Evolutionary conservation across 768 basidiomycete species (phyloP).

Genomic region (Pleurotus tuber-regium): DNA sequence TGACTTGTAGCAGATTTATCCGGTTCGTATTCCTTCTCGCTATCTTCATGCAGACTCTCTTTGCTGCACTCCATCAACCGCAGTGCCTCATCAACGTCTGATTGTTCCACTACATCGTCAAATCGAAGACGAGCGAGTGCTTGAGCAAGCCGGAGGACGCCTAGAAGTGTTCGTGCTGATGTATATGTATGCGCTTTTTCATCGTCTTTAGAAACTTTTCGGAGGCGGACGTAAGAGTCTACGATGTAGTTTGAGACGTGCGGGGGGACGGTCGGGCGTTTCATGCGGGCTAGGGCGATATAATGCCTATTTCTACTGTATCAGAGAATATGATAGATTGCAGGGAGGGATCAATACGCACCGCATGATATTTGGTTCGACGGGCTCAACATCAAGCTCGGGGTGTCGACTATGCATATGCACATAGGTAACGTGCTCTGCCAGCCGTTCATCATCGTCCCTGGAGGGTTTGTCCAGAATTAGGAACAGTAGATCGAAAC

Average conservation of each 20-base stretch:
- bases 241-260: conserved; percentile 92
- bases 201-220: conserved; percentile 90
- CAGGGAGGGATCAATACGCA: conserved; percentile 27
- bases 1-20: conserved; percentile 81
- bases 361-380: conserved; percentile 90
- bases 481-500: conserved; percentile 95
- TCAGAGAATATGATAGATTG: background rate
- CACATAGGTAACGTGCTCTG: conserved; percentile 96
- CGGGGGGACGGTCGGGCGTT: conserved; percentile 86
- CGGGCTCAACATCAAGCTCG: conserved; percentile 75
- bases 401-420: conserved; percentile 97
- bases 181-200: conserved; percentile 93
- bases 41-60: conserved; percentile 82
- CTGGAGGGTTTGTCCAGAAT: conserved; percentile 94
- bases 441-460: conserved; percentile 94
- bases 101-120: conserved; percentile 72
- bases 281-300: conserved; percentile 86
- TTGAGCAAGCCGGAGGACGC: conserved; percentile 91
- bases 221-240: conserved; percentile 91
- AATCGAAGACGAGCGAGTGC: conserved; percentile 91
- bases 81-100: conserved; percentile 95
- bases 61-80: conserved; percentile 97
- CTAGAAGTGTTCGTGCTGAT: conserved; percentile 93
- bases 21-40: conserved; percentile 61
- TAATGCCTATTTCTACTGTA: conserved; percentile 63